phyloP scores from a whole-genome alignment of 257 asterid species.

The Penstemon eatonii region DNA sequence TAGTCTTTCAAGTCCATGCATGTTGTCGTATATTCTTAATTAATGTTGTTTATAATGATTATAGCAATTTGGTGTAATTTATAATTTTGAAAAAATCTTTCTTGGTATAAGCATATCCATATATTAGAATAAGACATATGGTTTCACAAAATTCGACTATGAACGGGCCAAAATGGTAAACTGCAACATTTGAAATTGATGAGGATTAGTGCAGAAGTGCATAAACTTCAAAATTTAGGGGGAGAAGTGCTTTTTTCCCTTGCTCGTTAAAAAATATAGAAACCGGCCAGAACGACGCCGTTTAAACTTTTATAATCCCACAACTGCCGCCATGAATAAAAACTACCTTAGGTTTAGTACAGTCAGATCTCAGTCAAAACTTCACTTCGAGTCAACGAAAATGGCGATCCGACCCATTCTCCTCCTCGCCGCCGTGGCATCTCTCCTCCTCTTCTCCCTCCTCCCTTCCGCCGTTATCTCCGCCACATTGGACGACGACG shows the following conservation, averaged over 20 bases:
- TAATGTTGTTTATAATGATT: too few species aligned
- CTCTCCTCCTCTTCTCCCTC: slow-evolving; percentile 23
- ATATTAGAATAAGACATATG: too few species aligned
- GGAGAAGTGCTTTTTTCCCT: background rate
- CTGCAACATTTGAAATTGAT: too few species aligned
- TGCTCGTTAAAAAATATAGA: background rate
- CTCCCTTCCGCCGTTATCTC: slow-evolving; percentile 29
- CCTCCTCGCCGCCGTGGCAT: slow-evolving; percentile 3
- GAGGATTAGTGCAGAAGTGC: background rate
- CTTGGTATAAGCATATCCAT: too few species aligned
- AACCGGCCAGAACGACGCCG: background rate
- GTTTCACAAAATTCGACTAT: too few species aligned
- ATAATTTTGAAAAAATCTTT: too few species aligned
- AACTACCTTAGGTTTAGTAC: background rate
- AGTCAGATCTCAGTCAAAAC: slow-evolving; percentile 36
- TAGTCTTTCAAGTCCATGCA: too few species aligned
- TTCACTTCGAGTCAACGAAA: slow-evolving; percentile 23
- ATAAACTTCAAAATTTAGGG: background rate
- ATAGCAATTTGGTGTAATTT: too few species aligned
- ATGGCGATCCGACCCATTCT: slow-evolving; percentile 43
- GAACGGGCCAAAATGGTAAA: too few species aligned
- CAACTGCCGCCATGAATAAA: background rate
- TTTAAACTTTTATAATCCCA: background rate
- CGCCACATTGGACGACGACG: slow-evolving; percentile 38
- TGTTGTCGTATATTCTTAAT: too few species aligned